A percentile compares a stretch with the other conserved stretches of the same genome.
These are phyloP conservation scores for Sporothrix mexicana DNA, from an alignment of 2,329 filamentous ascomycete genomes.

Conservation along the genomic window DNA sequence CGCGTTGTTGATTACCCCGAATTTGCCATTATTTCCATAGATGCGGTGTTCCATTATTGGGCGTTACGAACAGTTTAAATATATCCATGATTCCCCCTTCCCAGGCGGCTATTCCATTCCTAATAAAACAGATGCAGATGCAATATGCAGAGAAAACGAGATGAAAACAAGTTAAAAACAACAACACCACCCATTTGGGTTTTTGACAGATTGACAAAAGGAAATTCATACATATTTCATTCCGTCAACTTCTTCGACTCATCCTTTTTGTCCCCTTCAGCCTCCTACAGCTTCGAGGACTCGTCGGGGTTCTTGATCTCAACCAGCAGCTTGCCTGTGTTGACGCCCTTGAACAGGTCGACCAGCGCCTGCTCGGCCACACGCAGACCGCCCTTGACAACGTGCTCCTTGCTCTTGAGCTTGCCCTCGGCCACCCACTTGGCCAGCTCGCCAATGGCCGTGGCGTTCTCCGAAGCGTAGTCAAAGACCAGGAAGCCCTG, in stretches of 20 bases:
- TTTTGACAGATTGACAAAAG: background rate
- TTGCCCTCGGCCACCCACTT: slow-evolving; percentile 75
- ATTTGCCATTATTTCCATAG: slow-evolving; percentile 12
- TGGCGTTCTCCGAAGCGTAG: slow-evolving; percentile 61
- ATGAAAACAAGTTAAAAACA: background rate
- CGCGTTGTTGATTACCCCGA: background rate
- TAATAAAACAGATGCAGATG: background rate
- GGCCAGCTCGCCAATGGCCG: slow-evolving; percentile 65
- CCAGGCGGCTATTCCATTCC: background rate
- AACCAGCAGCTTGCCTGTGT: slow-evolving; percentile 57
- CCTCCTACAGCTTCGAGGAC: slow-evolving; percentile 36
- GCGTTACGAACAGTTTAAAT: background rate
- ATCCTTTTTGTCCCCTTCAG: too few species aligned
- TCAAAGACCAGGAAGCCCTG: slow-evolving; percentile 77
- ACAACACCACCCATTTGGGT: slow-evolving; percentile 2
- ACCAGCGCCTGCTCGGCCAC: slow-evolving; percentile 67
- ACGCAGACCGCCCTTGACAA: slow-evolving; percentile 71
- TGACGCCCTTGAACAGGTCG: slow-evolving; percentile 70
- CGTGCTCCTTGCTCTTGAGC: slow-evolving; percentile 72
- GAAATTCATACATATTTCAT: background rate
- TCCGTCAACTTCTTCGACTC: too few species aligned
- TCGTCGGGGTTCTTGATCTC: slow-evolving; percentile 40
- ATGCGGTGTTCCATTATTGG: background rate
- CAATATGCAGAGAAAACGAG: background rate
- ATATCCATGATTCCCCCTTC: background rate